These are phyloP conservation scores for Ramaria sp. DNA, from an alignment of 768 basidiomycete species.

Conservation along the genomic window DNA sequence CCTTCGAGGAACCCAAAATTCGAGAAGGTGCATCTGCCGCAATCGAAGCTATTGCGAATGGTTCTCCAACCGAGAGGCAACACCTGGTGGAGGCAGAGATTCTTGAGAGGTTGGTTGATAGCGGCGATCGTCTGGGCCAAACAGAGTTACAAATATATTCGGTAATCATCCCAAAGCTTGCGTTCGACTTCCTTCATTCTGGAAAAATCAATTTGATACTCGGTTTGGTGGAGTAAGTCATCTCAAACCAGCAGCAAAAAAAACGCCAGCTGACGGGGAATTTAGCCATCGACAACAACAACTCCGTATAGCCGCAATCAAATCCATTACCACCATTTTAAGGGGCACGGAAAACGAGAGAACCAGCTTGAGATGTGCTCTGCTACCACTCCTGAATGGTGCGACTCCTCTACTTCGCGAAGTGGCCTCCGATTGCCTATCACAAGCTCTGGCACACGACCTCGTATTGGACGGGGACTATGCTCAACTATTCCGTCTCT, in stretches of 20 bases:
- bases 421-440: constrained; percentile 10
- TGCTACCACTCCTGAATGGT: constrained; percentile 10
- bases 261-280: background rate
- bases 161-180: constrained; percentile 11
- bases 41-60: constrained; percentile 12
- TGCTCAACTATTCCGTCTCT: constrained; percentile 10
- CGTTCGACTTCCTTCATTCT: constrained; percentile 12
- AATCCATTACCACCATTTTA: constrained; percentile 7
- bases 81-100: constrained; percentile 11
- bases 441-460: constrained; percentile 13
- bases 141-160: constrained; percentile 7
- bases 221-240: constrained; percentile 12
- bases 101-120: constrained; percentile 9
- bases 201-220: constrained; percentile 10
- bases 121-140: background rate
- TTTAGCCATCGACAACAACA: constrained; percentile 13
- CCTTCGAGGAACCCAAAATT: constrained; percentile 11
- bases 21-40: constrained; percentile 12
- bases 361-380: constrained; percentile 6
- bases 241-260: too few species aligned
- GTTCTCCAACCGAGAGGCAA: constrained; percentile 9
- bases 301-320: constrained; percentile 11
- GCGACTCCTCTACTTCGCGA: constrained; percentile 10
- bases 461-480: constrained; percentile 13
- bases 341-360: constrained; percentile 11